phyloP scores from a whole-genome alignment of 2,329 filamentous ascomycete genomes.

The Bipolaris gigantea region DNA sequence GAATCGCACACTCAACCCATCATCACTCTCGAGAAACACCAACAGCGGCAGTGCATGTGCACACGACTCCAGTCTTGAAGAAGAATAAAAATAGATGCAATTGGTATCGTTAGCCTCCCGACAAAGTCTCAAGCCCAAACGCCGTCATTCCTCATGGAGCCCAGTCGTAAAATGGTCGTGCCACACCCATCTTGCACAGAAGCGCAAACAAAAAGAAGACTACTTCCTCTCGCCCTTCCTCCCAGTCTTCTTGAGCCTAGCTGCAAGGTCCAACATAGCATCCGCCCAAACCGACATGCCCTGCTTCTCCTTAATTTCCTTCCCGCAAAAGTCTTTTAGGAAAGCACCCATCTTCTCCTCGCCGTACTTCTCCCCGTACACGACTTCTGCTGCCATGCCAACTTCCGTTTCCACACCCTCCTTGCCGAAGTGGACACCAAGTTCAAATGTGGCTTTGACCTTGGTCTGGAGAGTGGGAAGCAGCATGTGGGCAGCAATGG shows the following conservation, averaged over 20 bases:
- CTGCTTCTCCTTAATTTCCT: conserved; percentile 24
- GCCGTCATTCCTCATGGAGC: conserved; percentile 20
- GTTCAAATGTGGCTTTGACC: conserved; percentile 63
- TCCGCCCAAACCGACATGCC: conserved; percentile 48
- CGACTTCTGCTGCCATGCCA: conserved; percentile 60
- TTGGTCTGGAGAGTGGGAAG: conserved; percentile 68
- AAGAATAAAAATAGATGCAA: neutral
- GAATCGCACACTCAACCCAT: conserved; percentile 63
- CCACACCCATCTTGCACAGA: neutral
- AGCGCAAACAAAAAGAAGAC: neutral
- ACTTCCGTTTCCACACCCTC: conserved; percentile 58
- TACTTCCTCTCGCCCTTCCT: conserved; percentile 47
- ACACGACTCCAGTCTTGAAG: too few relatives aligned
- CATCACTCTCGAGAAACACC: neutral
- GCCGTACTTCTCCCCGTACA: conserved; percentile 80
- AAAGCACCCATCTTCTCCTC: conserved; percentile 75
- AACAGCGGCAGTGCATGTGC: neutral
- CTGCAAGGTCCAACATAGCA: conserved; percentile 49
- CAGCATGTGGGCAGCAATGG: conserved; percentile 64
- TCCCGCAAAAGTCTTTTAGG: conserved; percentile 57
- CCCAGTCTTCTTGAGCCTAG: conserved; percentile 49
- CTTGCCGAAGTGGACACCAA: conserved; percentile 52
- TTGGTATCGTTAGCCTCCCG: neutral
- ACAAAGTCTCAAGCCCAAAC: neutral
- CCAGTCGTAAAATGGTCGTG: conserved; percentile 8